Conservation (phyloP, 805 yeast genomes). For the Kregervanrija pseudodelftensis region DNA sequence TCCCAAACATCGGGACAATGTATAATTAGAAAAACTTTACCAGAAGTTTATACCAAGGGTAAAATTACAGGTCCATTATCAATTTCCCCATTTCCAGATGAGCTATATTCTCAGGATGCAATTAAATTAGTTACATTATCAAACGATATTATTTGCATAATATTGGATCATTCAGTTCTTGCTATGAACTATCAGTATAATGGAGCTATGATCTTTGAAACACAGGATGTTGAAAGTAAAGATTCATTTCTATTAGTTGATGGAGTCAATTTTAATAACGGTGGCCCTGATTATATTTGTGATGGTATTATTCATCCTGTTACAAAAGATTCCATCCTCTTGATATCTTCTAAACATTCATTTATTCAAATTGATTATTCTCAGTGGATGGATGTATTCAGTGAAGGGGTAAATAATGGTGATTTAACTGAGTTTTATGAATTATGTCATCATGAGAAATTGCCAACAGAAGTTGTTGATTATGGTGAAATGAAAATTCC, state of each 20-base stretch:
- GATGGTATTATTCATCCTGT: conserved; percentile 17
- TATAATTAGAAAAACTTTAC: conserved; percentile 9
- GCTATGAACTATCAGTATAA: conserved; percentile 16
- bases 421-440: conserved; percentile 13
- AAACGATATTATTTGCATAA: conserved; percentile 18
- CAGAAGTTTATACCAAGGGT: conserved; percentile 14
- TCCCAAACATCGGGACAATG: conserved; percentile 10
- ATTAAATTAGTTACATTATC: conserved; percentile 19
- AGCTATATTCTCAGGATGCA: conserved; percentile 41
- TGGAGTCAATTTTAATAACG: conserved; percentile 6
- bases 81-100: conserved; percentile 47
- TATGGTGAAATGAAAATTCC: conserved; percentile 14
- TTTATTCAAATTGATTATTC: conserved; percentile 23
- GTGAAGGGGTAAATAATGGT: conserved; percentile 11
- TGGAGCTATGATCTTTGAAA: conserved; percentile 21
- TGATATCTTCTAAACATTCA: conserved; percentile 14
- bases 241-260: conserved; percentile 9
- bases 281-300: conserved; percentile 3
- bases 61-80: conserved; percentile 42
- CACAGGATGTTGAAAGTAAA: conserved; percentile 6
- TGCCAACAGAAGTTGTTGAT: conserved; percentile 18
- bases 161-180: conserved; percentile 16
- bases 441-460: conserved; percentile 6
- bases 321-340: conserved; percentile 13
- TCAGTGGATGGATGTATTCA: conserved; percentile 19